Percentiles rank a stretch among this genome's conserved stretches.
Conservation (phyloP, 208 protist species). For the Trypanosoma congolense region DNA sequence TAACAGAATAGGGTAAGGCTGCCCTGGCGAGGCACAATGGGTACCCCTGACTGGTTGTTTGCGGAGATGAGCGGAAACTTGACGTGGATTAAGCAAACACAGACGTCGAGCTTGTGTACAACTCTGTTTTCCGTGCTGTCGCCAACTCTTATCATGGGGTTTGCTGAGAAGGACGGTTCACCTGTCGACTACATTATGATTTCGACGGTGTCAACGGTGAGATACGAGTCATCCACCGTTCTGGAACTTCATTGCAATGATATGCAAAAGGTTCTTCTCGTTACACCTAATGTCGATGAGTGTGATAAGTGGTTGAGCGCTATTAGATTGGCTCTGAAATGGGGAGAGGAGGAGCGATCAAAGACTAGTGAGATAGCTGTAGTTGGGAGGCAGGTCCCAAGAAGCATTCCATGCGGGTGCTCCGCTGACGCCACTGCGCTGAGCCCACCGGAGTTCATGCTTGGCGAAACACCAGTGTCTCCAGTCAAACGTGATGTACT, state of each 20-base stretch:
- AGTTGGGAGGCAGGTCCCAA: neutral
- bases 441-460: too few species aligned
- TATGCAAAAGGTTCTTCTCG: slow-evolving; percentile 6
- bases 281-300: slow-evolving; percentile 11
- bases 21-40: neutral
- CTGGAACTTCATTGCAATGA: slow-evolving; percentile 10
- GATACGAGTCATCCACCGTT: neutral
- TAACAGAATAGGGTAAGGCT: neutral
- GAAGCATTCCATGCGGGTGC: too few species aligned
- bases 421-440: too few species aligned
- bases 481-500: too few species aligned
- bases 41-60: slow-evolving; percentile 17
- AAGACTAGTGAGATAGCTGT: neutral
- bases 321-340: slow-evolving; percentile 16
- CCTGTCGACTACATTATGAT: slow-evolving; percentile 29
- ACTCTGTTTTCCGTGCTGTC: slow-evolving; percentile 27
- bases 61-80: slow-evolving; percentile 26
- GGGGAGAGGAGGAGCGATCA: neutral
- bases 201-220: slow-evolving; percentile 18
- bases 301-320: slow-evolving; percentile 19
- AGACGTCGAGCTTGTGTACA: neutral
- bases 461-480: too few species aligned
- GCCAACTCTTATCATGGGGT: slow-evolving; percentile 27
- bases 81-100: slow-evolving; percentile 18
- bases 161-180: slow-evolving; percentile 9